Conservation (phyloP, 352 stramenopile species). For the Thalassiosira hispida region DNA sequence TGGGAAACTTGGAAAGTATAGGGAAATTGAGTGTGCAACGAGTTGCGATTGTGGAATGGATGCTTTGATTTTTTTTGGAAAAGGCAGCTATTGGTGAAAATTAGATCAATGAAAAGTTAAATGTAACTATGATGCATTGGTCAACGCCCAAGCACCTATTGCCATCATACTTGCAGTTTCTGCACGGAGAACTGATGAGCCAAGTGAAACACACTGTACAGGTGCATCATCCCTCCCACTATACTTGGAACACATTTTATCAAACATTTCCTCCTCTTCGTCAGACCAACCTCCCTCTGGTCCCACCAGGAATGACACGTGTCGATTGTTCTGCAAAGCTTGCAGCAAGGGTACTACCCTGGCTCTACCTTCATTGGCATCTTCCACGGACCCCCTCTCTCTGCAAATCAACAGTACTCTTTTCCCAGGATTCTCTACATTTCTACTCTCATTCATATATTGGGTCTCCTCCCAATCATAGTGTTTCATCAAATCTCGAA, state of each 20-base stretch:
- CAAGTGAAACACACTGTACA: slow-evolving; percentile 72
- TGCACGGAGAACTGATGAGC: slow-evolving; percentile 60
- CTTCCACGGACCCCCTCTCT: slow-evolving; percentile 51
- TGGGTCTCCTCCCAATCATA: slow-evolving; percentile 19
- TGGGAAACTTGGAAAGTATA: too few relatives aligned
- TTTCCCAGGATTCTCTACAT: background rate
- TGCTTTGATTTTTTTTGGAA: too few relatives aligned
- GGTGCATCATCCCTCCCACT: slow-evolving; percentile 3
- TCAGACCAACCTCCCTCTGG: slow-evolving; percentile 81
- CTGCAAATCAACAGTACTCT: slow-evolving; percentile 69
- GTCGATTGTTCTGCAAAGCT: slow-evolving; percentile 29
- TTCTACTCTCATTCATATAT: background rate
- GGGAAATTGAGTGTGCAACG: too few relatives aligned
- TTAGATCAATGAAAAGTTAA: too few relatives aligned
- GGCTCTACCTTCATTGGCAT: background rate
- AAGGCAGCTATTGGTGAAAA: too few relatives aligned
- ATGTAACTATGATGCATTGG: slow-evolving; percentile 28
- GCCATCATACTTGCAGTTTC: slow-evolving; percentile 75
- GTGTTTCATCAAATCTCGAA: slow-evolving; percentile 34
- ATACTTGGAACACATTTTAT: slow-evolving; percentile 39
- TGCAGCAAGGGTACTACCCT: slow-evolving; percentile 45
- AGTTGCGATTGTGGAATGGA: too few relatives aligned
- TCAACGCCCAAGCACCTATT: slow-evolving; percentile 52
- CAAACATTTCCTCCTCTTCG: slow-evolving; percentile 65
- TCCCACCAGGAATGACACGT: slow-evolving; percentile 64